Evolutionary conservation across 2,329 filamentous ascomycete species (phyloP).

Genomic region (Colletotrichum shisoi): DNA sequence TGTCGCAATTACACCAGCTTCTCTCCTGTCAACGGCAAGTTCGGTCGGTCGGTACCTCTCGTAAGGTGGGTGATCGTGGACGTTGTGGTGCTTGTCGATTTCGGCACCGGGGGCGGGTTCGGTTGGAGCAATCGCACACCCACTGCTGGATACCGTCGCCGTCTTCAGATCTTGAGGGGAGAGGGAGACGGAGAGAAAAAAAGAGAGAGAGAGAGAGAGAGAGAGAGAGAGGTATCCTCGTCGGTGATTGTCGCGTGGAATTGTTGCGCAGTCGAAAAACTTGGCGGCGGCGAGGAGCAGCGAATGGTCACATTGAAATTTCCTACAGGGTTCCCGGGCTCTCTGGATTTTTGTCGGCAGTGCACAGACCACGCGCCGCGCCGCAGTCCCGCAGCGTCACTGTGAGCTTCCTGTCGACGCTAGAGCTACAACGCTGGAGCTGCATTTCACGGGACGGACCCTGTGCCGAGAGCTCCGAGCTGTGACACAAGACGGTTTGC

Average conservation of each 20-base stretch:
- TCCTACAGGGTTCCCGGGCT: constrained; percentile 33
- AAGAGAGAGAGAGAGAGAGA: constrained; percentile 9
- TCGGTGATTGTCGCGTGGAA: constrained; percentile 28
- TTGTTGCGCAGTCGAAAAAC: constrained; percentile 31
- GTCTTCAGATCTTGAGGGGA: neutral
- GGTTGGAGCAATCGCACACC: constrained; percentile 8
- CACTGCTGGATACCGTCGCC: constrained; percentile 8
- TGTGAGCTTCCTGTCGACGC: constrained; percentile 10
- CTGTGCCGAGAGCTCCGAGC: constrained; percentile 14
- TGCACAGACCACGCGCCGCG: constrained; percentile 27
- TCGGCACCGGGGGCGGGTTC: neutral
- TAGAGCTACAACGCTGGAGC: constrained; percentile 1
- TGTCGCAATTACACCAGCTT: constrained; percentile 29
- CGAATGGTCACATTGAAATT: constrained; percentile 36
- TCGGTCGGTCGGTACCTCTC: constrained; percentile 41
- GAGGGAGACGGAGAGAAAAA: neutral
- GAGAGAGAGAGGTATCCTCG: constrained; percentile 25
- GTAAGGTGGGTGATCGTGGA: constrained; percentile 4
- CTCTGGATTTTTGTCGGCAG: constrained; percentile 35
- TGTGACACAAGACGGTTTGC: neutral
- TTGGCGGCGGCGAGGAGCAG: constrained; percentile 38
- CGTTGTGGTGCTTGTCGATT: constrained; percentile 7
- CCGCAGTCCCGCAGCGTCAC: constrained; percentile 35
- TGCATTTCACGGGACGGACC: constrained; percentile 1
- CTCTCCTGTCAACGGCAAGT: constrained; percentile 40